Evolutionary conservation across 164 flowering plant species (phyloP).

Genomic region (Berberis vulgaris): DNA sequence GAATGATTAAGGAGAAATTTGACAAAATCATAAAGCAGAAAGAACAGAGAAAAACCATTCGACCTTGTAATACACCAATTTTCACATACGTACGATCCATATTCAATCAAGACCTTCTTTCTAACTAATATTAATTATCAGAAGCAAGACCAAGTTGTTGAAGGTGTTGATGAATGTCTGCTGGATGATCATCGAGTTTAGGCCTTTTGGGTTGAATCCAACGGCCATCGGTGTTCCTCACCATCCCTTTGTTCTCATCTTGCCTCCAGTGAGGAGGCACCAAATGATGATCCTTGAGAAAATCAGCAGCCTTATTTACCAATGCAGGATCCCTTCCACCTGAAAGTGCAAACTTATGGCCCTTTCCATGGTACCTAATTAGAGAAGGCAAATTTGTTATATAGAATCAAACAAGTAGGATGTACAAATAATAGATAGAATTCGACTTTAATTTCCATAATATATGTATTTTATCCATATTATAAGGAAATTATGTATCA

Average conservation of each 20-base stretch:
- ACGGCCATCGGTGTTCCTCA: conserved; percentile 44
- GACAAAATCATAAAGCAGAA: too few species aligned
- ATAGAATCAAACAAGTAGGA: too few species aligned
- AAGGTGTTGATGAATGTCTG: conserved; percentile 33
- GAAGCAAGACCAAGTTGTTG: conserved; percentile 8
- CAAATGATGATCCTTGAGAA: conserved; percentile 46
- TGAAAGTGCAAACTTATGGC: conserved; percentile 37
- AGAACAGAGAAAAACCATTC: too few species aligned
- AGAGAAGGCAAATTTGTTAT: too few species aligned
- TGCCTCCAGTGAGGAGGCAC: conserved; percentile 72
- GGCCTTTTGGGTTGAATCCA: conserved; percentile 52
- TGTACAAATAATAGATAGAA: too few species aligned
- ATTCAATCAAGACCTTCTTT: too few species aligned
- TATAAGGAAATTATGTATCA: too few species aligned
- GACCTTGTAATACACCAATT: too few species aligned
- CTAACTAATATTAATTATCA: background rate
- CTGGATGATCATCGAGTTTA: conserved; percentile 37
- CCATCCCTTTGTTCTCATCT: conserved; percentile 64
- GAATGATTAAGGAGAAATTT: too few species aligned
- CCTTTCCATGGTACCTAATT: conserved; percentile 39
- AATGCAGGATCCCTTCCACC: conserved; percentile 57
- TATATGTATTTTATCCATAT: too few species aligned
- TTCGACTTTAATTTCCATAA: too few species aligned
- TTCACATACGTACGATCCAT: too few species aligned
- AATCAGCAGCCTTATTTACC: conserved; percentile 60